These are phyloP conservation scores for Gamsiella multidivaricata DNA, from an alignment of 192 early-diverging fungal genomes.

Conservation along the genomic window DNA sequence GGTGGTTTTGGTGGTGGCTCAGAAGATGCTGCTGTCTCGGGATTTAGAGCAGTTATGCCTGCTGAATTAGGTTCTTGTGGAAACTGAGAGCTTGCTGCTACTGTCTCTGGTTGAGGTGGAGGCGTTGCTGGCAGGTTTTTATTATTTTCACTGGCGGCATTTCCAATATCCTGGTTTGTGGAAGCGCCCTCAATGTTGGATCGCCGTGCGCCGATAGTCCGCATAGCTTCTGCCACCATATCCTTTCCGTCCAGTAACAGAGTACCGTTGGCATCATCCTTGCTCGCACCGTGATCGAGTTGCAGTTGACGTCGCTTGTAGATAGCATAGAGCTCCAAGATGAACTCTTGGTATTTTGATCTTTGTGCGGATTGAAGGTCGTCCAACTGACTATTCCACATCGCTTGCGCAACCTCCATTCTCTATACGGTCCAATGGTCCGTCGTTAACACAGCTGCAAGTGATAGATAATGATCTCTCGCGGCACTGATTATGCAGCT, in stretches of 20 bases:
- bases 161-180: neutral
- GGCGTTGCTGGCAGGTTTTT: constrained; percentile 11
- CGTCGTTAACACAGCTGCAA: too few relatives aligned
- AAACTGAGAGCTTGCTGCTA: neutral
- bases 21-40: neutral
- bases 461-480: too few relatives aligned
- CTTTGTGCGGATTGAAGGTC: constrained; percentile 60
- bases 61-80: neutral
- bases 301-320: constrained; percentile 51
- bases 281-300: constrained; percentile 1
- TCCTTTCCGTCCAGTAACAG: constrained; percentile 61
- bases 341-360: constrained; percentile 66
- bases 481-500: neutral
- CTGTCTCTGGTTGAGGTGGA: neutral
- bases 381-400: constrained; percentile 62
- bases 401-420: constrained; percentile 62
- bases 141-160: neutral
- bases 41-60: neutral
- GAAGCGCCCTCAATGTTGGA: constrained; percentile 19
- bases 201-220: constrained; percentile 32
- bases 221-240: constrained; percentile 60
- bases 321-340: constrained; percentile 63
- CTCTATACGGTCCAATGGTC: too few relatives aligned
- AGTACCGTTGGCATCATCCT: neutral
- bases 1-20: constrained; percentile 12